These are phyloP conservation scores for Iris macrosiphon DNA, from an alignment of 106 monocot genomes.

Conservation along the genomic window DNA sequence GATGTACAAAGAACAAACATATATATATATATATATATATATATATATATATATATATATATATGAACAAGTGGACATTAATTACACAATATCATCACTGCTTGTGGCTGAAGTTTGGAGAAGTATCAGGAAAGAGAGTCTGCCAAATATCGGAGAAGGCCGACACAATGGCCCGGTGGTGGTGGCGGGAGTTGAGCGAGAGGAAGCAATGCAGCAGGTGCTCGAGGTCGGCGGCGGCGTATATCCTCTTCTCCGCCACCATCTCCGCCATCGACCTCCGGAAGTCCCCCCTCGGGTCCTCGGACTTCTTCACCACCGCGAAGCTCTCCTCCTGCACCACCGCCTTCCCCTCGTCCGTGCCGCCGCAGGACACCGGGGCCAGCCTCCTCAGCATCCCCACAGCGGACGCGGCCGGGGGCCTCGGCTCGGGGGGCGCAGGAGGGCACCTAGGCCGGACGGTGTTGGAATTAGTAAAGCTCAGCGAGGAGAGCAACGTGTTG, in stretches of 20 bases:
- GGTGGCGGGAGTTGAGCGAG: constrained; percentile 52
- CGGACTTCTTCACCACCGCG: constrained; percentile 78
- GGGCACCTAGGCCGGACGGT: not conserved
- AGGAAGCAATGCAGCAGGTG: constrained; percentile 73
- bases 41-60: no score
- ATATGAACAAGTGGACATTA: no score
- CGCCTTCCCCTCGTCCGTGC: constrained; percentile 1
- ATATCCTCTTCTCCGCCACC: constrained; percentile 77
- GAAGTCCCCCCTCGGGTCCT: constrained; percentile 70
- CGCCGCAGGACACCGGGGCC: constrained; percentile 4
- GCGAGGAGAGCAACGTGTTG: constrained; percentile 5
- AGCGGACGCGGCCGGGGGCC: not conserved
- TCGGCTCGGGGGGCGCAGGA: not conserved
- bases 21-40: no score
- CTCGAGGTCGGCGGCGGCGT: constrained; percentile 53
- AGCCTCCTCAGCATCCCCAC: constrained; percentile 1
- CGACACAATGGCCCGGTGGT: constrained; percentile 47
- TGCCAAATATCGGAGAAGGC: constrained; percentile 72
- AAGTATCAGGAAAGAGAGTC: constrained; percentile 28
- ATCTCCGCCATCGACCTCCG: constrained; percentile 85
- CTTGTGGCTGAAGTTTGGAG: no score
- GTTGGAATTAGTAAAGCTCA: no score
- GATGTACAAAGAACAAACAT: no score
- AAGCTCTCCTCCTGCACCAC: constrained; percentile 39
- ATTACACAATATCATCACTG: no score